Percentiles rank a stretch among this genome's conserved stretches.
Conservation (phyloP, 2,329 filamentous ascomycete genomes). For the Simplicillium sp. region DNA sequence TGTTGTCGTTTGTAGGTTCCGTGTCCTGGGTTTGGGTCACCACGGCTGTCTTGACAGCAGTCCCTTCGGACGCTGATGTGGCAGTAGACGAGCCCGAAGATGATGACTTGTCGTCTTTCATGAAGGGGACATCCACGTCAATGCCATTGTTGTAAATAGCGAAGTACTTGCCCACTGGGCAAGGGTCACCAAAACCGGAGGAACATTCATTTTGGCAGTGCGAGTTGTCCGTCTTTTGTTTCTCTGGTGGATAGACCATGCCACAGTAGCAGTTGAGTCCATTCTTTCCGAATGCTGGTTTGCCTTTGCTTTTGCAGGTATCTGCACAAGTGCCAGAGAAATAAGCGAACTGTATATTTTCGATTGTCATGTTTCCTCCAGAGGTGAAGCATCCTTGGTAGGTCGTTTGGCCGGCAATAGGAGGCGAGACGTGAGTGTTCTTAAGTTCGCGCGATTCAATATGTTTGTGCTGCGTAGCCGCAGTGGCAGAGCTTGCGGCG, state of each 20-base stretch:
- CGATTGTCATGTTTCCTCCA: conserved; percentile 25
- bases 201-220: too few species aligned
- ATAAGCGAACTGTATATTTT: too few species aligned
- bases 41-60: conserved; percentile 10
- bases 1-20: not conserved
- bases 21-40: conserved; percentile 13
- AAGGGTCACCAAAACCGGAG: too few species aligned
- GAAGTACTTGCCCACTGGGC: too few species aligned
- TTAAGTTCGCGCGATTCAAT: not conserved
- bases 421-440: too few species aligned
- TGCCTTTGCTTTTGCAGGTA: conserved; percentile 29
- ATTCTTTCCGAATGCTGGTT: conserved; percentile 52
- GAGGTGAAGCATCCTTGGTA: conserved; percentile 42
- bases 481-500: conserved; percentile 8
- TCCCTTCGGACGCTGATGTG: conserved; percentile 13
- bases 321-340: conserved; percentile 29
- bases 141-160: conserved; percentile 23
- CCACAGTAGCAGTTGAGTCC: conserved; percentile 66
- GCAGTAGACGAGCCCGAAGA: conserved; percentile 16
- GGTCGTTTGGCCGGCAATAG: not conserved
- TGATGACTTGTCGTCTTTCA: conserved; percentile 13
- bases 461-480: not conserved
- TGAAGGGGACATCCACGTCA: conserved; percentile 26
- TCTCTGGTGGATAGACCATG: conserved; percentile 48
- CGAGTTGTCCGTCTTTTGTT: too few species aligned